These are phyloP conservation scores for Sclerotinia glacialis DNA, from an alignment of 2,329 filamentous ascomycete genomes.

Conservation along the genomic window DNA sequence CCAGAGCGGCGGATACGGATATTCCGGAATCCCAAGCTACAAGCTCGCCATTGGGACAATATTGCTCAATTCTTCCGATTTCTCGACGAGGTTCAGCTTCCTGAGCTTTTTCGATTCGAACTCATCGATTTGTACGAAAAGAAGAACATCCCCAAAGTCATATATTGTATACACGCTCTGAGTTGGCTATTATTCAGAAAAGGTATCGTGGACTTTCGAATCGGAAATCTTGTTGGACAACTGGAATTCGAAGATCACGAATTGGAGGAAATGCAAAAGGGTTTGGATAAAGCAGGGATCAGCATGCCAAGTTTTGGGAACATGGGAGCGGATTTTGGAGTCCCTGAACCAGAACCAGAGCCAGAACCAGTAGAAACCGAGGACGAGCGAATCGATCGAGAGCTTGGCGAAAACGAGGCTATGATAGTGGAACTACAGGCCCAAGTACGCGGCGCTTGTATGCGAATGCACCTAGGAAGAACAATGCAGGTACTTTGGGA, in stretches of 20 bases:
- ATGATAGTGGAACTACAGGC: constrained; percentile 78
- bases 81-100: constrained; percentile 84
- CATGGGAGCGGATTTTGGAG: constrained; percentile 93
- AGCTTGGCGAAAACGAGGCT: constrained; percentile 72
- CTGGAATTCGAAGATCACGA: constrained; percentile 98
- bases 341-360: constrained; percentile 69
- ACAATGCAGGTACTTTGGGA: constrained; percentile 92
- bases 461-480: constrained; percentile 72
- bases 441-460: constrained; percentile 76
- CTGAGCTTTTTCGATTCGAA: constrained; percentile 95
- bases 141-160: constrained; percentile 99
- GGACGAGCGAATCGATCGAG: constrained; percentile 80
- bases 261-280: constrained; percentile 93
- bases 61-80: constrained; percentile 96
- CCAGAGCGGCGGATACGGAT: constrained; percentile 75
- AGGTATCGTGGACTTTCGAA: constrained; percentile 91
- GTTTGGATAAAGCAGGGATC: constrained; percentile 89
- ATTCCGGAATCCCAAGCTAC: constrained; percentile 79
- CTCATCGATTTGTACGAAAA: constrained; percentile 98
- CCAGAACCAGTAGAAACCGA: constrained; percentile 79
- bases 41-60: constrained; percentile 96
- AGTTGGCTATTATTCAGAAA: constrained; percentile 97
- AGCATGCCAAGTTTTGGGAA: constrained; percentile 98
- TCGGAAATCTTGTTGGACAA: constrained; percentile 94
- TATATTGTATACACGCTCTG: constrained; percentile 95